These are phyloP conservation scores for Russula dissimulans DNA, from an alignment of 768 basidiomycete genomes.

Conservation along the genomic window DNA sequence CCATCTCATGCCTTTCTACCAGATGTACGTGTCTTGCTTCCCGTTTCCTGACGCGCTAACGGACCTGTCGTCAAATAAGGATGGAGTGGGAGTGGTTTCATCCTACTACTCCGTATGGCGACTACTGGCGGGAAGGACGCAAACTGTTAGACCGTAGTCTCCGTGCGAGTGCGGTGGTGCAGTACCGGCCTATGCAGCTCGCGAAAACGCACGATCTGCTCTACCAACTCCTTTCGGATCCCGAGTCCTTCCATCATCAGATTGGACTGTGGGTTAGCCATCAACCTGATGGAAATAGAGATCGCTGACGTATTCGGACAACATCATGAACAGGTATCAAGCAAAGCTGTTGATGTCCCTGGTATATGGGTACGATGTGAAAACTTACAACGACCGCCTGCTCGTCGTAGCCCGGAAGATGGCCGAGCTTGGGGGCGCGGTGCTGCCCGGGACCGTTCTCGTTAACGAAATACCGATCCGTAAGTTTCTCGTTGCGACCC, in stretches of 20 bases:
- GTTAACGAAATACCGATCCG: constrained; percentile 6
- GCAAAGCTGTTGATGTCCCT: constrained; percentile 5
- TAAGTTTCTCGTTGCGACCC: not conserved
- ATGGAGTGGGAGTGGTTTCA: constrained; percentile 11
- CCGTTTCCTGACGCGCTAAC: not conserved
- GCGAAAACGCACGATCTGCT: constrained; percentile 1
- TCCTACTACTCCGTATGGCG: constrained; percentile 1
- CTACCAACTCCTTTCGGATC: not conserved
- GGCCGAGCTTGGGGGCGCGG: constrained; percentile 3
- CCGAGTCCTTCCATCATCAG: not conserved
- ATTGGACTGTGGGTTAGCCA: not conserved
- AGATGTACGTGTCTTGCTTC: not conserved
- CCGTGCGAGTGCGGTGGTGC: not conserved
- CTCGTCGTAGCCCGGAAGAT: constrained; percentile 1
- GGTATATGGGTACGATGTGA: constrained; percentile 6
- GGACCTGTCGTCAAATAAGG: not conserved
- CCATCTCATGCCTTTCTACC: constrained; percentile 8
- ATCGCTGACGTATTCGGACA: not conserved
- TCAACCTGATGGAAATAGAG: not conserved
- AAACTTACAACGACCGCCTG: not conserved
- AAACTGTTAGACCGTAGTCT: constrained; percentile 5
- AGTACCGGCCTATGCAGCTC: constrained; percentile 11
- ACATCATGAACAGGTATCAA: not conserved
- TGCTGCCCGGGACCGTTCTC: constrained; percentile 2
- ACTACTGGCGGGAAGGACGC: constrained; percentile 3